Evolutionary conservation across 2,329 filamentous ascomycete genomes (phyloP).

Genomic region (Tolypocladium tropicale): DNA sequence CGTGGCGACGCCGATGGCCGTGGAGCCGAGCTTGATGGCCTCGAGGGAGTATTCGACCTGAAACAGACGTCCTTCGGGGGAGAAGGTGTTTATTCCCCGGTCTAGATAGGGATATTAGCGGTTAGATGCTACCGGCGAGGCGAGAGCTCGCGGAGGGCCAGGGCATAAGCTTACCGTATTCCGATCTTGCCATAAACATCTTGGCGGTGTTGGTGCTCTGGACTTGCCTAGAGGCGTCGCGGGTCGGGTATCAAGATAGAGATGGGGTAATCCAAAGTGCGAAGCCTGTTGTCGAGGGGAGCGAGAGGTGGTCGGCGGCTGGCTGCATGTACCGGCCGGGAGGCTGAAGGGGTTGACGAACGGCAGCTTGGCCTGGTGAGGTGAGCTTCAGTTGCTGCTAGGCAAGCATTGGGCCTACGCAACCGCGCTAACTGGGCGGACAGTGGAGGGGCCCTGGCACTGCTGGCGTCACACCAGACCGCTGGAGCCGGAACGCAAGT

Average conservation of each 20-base stretch:
- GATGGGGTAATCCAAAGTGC: background rate
- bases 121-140: background rate
- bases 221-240: slow-evolving; percentile 1
- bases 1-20: slow-evolving; percentile 94
- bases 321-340: background rate
- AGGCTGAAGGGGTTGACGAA: background rate
- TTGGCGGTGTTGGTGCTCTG: slow-evolving; percentile 37
- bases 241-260: background rate
- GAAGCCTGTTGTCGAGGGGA: background rate
- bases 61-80: slow-evolving; percentile 97
- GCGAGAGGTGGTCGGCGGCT: background rate
- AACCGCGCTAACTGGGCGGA: slow-evolving; percentile 8
- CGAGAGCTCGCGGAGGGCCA: slow-evolving; percentile 12
- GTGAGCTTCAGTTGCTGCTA: background rate
- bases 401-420: slow-evolving; percentile 29
- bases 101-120: slow-evolving; percentile 43
- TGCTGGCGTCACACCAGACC: background rate
- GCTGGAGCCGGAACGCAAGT: background rate
- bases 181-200: slow-evolving; percentile 99
- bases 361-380: background rate
- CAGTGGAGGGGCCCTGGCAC: background rate
- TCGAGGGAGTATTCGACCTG: slow-evolving; percentile 99
- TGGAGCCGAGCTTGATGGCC: slow-evolving; percentile 98
- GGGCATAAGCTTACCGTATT: slow-evolving; percentile 72
- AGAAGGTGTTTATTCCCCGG: slow-evolving; percentile 99